Base-by-base conservation (phyloP, 305 asterid species). In the Caryopteris hybrid region DNA sequence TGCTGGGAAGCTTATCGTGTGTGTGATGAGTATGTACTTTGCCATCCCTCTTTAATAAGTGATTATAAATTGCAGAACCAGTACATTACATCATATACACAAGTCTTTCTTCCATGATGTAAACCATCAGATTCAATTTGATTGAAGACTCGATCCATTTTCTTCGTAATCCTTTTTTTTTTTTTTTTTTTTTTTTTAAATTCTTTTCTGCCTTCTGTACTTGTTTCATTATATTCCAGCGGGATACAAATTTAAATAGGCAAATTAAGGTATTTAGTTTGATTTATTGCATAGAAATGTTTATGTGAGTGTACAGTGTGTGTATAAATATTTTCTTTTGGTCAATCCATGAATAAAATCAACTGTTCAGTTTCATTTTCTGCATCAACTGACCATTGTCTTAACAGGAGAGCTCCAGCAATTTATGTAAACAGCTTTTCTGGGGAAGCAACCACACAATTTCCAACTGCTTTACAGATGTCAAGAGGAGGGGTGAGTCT, bases 1-100 rank as follows among this genome's bases (percentile, higher is more conserved):
- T 88, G 94, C 65, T 90, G 95, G 95, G 88, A 86, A 67, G 90
- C 91, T 54, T 88, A 88, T 74, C 88, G 85, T 46, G 84, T 90
- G 36, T 86, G 88, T 64, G 97, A 88, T 33, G 86, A 82, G 97
- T 88, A 83, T 48, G 94, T 22, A 17, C 59, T 61, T 41, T 22
- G 25, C 8, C 70, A 62, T 29, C 61, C 43, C 42, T 56, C 58
- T 69, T 10, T 21, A 4, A 11, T 8, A 29, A 13, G n/a, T 55
- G 12, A 14, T 41, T 48, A 25, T 12, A 14, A n/a, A 46, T 31
- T 33, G 11, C 39, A 45, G 33, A 57, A 68, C 12, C 27, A 55
- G 45, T 1, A 29, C 34, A 4, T 29, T 25, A 25, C 4, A 25
- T 25, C 2, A 25, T 25, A 25, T 25, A 4, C 4, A 4, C 31